These are phyloP conservation scores for Flaveria floridana DNA, from an alignment of 140 eudicot species.

Conservation along the genomic window DNA sequence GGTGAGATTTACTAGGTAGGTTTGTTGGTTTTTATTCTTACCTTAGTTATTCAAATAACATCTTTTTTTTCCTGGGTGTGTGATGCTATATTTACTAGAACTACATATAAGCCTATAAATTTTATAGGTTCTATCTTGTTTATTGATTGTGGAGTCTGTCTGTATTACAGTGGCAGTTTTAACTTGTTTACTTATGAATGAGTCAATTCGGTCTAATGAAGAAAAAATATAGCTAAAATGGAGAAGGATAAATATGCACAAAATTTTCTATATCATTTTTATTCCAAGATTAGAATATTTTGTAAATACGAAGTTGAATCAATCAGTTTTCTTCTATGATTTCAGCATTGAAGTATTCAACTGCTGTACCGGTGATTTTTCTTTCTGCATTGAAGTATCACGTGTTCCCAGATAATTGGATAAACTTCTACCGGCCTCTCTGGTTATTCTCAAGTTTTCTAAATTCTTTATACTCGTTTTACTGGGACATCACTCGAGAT, in stretches of 20 bases:
- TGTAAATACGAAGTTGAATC: background rate
- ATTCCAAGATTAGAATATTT: background rate
- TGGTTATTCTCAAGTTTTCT: constrained; percentile 81
- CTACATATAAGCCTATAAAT: background rate
- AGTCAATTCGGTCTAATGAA: background rate
- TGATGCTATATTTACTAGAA: background rate
- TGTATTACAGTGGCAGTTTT: background rate
- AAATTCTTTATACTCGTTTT: constrained; percentile 85
- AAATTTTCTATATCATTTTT: background rate
- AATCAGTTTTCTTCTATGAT: constrained; percentile 32
- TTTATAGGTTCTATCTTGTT: constrained; percentile 8
- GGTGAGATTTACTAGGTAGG: too few relatives aligned
- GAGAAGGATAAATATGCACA: background rate
- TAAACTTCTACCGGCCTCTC: constrained; percentile 70
- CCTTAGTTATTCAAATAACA: background rate
- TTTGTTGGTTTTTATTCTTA: too few relatives aligned
- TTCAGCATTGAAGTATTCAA: constrained; percentile 95
- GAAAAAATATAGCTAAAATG: too few relatives aligned
- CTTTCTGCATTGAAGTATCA: constrained; percentile 97
- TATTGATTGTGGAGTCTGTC: background rate
- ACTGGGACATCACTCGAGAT: constrained; percentile 95
- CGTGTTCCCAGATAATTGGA: constrained; percentile 78
- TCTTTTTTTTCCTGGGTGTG: constrained; percentile 9
- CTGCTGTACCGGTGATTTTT: constrained; percentile 90
- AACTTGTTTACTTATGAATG: background rate